These are phyloP conservation scores for Phaeosphaeriaceae sp. DNA, from an alignment of 2,329 filamentous ascomycete genomes.

Conservation along the genomic window DNA sequence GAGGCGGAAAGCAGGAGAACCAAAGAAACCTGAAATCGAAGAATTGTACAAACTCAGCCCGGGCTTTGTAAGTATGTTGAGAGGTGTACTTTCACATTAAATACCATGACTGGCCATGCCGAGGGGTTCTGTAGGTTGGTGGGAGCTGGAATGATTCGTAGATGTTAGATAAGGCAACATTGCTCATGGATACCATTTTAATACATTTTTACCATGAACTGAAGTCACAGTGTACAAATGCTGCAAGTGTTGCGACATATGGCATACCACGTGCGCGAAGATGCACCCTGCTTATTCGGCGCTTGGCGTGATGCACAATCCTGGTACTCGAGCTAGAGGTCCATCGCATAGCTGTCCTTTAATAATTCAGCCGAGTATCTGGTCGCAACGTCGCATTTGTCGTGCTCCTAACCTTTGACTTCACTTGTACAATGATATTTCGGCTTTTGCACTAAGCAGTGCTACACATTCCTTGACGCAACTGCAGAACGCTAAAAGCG, in stretches of 20 bases:
- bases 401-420: constrained; percentile 21
- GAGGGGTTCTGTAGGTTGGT: no score
- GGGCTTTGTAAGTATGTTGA: constrained; percentile 81
- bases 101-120: neutral
- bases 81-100: constrained; percentile 72
- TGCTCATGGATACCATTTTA: neutral
- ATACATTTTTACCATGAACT: neutral
- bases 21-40: constrained; percentile 76
- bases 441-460: constrained; percentile 27
- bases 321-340: constrained; percentile 19
- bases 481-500: constrained; percentile 12
- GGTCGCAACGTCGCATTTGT: constrained; percentile 26
- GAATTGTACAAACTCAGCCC: constrained; percentile 83
- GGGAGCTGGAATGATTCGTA: no score
- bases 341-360: constrained; percentile 43
- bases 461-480: constrained; percentile 27
- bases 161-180: neutral
- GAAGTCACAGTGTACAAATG: neutral
- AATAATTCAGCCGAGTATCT: constrained; percentile 33
- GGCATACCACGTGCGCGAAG: constrained; percentile 18
- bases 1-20: constrained; percentile 80
- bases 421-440: constrained; percentile 32
- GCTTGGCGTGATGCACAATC: constrained; percentile 20
- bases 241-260: neutral
- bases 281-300: constrained; percentile 18